phyloP scores from a whole-genome alignment of 257 asterid genomes.

The Jasminum sambac region DNA sequence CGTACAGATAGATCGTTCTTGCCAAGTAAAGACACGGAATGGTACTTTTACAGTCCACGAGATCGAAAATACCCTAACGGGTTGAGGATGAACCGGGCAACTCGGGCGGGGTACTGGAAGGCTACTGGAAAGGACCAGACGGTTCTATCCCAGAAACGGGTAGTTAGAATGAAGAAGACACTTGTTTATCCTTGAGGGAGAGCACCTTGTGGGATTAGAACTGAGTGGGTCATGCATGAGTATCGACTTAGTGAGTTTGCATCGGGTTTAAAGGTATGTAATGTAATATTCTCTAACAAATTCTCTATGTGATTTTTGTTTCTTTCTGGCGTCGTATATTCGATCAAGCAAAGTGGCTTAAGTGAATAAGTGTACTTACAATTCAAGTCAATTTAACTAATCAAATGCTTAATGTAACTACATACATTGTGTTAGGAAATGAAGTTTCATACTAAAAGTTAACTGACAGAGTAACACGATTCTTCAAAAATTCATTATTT shows the following conservation, averaged over 20 bases:
- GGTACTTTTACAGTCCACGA: slow-evolving; percentile 93
- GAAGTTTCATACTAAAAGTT: too few species aligned
- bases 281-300: not conserved
- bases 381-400: too few species aligned
- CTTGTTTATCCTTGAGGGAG: slow-evolving; percentile 48
- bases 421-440: too few species aligned
- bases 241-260: slow-evolving; percentile 43
- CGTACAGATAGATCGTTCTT: slow-evolving; percentile 54
- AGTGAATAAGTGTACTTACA: too few species aligned
- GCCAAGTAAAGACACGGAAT: slow-evolving; percentile 81
- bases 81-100: slow-evolving; percentile 75
- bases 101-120: slow-evolving; percentile 90
- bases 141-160: slow-evolving; percentile 40
- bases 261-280: slow-evolving; percentile 41
- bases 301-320: not conserved
- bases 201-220: slow-evolving; percentile 55
- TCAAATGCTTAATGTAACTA: too few species aligned
- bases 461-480: too few species aligned
- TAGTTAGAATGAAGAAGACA: slow-evolving; percentile 56
- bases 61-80: slow-evolving; percentile 90
- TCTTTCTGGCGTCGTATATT: too few species aligned
- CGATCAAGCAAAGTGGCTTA: too few species aligned
- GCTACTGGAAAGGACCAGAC: slow-evolving; percentile 63
- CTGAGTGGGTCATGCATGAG: slow-evolving; percentile 61
- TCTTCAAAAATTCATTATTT: too few species aligned